A percentile compares a stretch with the other conserved stretches of the same genome.
phyloP scores from a whole-genome alignment of 1,139 yeast genomes.

The Scheffersomyces insectosa region DNA sequence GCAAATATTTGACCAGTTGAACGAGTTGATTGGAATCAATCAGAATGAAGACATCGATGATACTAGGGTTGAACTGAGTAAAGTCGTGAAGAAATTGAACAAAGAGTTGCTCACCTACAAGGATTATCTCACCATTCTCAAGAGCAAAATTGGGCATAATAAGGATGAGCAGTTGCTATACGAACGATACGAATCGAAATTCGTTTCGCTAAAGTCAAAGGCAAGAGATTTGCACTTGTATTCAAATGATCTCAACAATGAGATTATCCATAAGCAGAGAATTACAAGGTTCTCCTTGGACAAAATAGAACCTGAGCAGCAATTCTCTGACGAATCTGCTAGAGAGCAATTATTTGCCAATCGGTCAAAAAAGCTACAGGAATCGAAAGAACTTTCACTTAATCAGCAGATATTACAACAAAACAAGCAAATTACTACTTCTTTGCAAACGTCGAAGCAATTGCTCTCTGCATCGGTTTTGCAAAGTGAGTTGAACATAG shows the following conservation, averaged over 20 bases:
- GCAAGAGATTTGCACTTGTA: slow-evolving; percentile 19
- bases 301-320: neutral
- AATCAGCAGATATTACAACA: slow-evolving; percentile 40
- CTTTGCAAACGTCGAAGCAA: slow-evolving; percentile 54
- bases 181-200: slow-evolving; percentile 15
- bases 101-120: slow-evolving; percentile 9
- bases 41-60: slow-evolving; percentile 7
- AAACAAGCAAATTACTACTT: slow-evolving; percentile 54
- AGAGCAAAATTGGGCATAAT: slow-evolving; percentile 4
- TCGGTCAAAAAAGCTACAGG: slow-evolving; percentile 2
- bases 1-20: slow-evolving; percentile 9
- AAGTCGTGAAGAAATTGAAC: slow-evolving; percentile 10
- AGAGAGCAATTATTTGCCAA: slow-evolving; percentile 10
- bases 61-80: slow-evolving; percentile 6
- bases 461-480: slow-evolving; percentile 55
- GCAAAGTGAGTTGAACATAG: slow-evolving; percentile 63
- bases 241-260: slow-evolving; percentile 13
- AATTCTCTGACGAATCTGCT: slow-evolving; percentile 2
- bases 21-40: slow-evolving; percentile 8
- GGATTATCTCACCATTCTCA: slow-evolving; percentile 6
- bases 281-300: slow-evolving; percentile 11
- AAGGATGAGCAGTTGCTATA: slow-evolving; percentile 5
- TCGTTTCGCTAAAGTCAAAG: slow-evolving; percentile 11
- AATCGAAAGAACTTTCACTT: slow-evolving; percentile 7
- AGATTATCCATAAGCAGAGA: slow-evolving; percentile 16